Evolutionary conservation across 192 early-diverging fungal species (phyloP).

Genomic region (Backusella circina): DNA sequence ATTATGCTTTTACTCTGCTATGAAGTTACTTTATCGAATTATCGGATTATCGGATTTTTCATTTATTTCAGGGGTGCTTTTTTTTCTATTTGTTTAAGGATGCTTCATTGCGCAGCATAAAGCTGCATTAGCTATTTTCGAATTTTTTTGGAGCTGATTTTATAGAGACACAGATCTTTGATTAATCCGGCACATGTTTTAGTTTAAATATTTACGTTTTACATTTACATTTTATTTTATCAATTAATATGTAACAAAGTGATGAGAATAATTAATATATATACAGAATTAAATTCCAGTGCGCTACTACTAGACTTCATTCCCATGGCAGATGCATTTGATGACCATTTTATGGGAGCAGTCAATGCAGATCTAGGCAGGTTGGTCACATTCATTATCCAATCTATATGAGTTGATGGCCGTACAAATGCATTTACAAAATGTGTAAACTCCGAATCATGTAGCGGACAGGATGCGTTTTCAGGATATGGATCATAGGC

Average conservation of each 20-base stretch:
- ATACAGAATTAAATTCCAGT: neutral
- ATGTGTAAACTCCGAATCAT: neutral
- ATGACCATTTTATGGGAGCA: neutral
- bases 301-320: neutral
- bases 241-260: neutral
- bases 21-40: too few species aligned
- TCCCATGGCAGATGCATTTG: neutral
- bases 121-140: neutral
- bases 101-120: neutral
- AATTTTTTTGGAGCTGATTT: neutral
- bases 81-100: neutral
- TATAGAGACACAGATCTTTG: too few species aligned
- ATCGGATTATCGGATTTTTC: neutral
- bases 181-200: neutral
- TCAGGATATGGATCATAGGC: slow-evolving; percentile 14
- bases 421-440: slow-evolving; percentile 5
- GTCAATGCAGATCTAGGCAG: neutral
- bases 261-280: neutral
- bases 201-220: neutral
- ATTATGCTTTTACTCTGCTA: neutral
- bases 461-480: neutral
- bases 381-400: slow-evolving; percentile 8
- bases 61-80: neutral
- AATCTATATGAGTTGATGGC: neutral
- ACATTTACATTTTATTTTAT: neutral